Evolutionary conservation across 2,329 filamentous ascomycete species (phyloP).

Genomic region (Claviceps capensis): DNA sequence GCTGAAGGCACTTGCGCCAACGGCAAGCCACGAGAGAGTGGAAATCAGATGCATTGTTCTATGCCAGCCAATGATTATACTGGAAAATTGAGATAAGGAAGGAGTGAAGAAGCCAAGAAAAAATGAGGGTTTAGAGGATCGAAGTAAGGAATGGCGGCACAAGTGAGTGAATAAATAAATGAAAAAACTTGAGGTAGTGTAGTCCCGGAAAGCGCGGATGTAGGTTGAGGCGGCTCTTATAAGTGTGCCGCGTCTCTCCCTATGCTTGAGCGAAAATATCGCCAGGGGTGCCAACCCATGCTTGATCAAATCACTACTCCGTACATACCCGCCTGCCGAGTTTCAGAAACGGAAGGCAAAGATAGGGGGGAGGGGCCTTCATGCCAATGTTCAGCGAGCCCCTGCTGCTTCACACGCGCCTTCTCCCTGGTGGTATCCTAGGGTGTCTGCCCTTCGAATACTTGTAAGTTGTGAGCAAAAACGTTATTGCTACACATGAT

Average conservation of each 20-base stretch:
- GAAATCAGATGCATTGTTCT: constrained; percentile 1
- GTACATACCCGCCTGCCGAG: not conserved
- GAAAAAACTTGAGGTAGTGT: not conserved
- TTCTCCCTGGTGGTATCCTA: not conserved
- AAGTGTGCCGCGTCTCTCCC: not conserved
- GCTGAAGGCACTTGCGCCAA: not conserved
- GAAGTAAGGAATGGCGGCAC: not conserved
- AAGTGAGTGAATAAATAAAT: not conserved
- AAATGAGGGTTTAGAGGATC: not conserved
- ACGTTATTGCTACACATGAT: too few relatives aligned
- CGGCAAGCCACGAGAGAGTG: constrained; percentile 1
- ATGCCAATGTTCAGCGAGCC: too few relatives aligned
- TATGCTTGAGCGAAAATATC: not conserved
- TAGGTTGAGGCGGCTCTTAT: not conserved
- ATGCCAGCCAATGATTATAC: not conserved
- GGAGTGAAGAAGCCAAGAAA: not conserved
- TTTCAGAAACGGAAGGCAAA: not conserved
- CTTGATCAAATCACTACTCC: not conserved
- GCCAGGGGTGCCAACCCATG: not conserved
- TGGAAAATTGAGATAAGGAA: not conserved
- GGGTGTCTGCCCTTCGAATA: not conserved
- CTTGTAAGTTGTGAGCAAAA: too few relatives aligned
- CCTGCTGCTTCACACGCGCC: not conserved
- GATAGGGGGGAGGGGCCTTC: not conserved
- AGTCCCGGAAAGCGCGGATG: not conserved